Evolutionary conservation across 192 early-diverging fungal genomes (phyloP), one percentile per base, ranked within the genome.

Genomic region (Podila epicladia): DNA sequence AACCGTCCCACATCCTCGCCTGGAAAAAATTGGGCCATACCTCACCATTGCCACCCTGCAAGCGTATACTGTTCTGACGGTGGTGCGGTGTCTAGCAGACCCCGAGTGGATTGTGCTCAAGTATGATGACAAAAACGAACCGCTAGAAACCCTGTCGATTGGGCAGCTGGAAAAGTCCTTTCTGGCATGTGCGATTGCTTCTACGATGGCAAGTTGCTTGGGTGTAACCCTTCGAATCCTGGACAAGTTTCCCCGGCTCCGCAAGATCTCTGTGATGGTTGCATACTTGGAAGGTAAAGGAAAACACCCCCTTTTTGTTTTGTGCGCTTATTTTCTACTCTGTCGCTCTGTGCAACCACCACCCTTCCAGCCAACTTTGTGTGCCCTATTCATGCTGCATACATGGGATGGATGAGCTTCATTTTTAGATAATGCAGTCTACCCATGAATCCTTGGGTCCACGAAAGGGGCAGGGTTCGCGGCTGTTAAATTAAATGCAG

Each of bases 251-350:
- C 58, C 67, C 0, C 69, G 66, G 62, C 48, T 80, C 12, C 31
- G 71, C 66, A 63, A 58, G 20, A 69, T 73, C 62, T 55, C 77
- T 60, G 77, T 80, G 19, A 61, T 80, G 19, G 72, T 71, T 9
- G 77, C 77, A 5, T 80, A 80, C 20, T 62, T 80, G 26, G 77
- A 80, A 80, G 77, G 77, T 80, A 80, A 71, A 50, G 4, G 12
- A 13, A 55, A 20, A 29, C 29, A 20, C 20, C 29, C 3, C 24
- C 35, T 12, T 45, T 8, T 37, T 8, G 35, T 37, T 37, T 45
- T 15, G 13, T 45, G 41, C 41, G 17, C 13, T 3, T n/a, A 55
- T 24, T 55, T 55, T 55, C 53, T 55, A 9, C 53, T 22, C n/a
- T n/a, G 9, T 33, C 29, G 4, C 28, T 7, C 28, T 7, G 26